Evolutionary conservation across 2,329 filamentous ascomycete genomes (phyloP).

Genomic region (Fusarium metavorans): DNA sequence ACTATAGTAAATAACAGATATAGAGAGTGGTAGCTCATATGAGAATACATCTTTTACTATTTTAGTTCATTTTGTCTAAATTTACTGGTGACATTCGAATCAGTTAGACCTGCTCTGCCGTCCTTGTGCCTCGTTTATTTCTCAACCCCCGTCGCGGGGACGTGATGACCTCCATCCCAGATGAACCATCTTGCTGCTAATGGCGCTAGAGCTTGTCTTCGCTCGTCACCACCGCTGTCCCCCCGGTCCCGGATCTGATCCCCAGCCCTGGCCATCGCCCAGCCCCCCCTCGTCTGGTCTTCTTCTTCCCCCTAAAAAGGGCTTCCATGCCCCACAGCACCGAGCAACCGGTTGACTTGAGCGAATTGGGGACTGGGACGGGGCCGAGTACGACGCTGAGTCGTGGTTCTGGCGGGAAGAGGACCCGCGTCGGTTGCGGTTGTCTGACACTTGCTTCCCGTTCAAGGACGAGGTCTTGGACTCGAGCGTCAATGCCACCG

Average conservation of each 20-base stretch:
- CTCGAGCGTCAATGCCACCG: background rate
- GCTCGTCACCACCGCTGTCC: slow-evolving; percentile 20
- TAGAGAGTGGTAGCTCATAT: too few species aligned
- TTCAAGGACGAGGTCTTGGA: background rate
- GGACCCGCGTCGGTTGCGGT: slow-evolving; percentile 16
- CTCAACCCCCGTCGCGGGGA: background rate
- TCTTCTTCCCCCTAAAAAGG: slow-evolving; percentile 3
- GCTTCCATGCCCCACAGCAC: slow-evolving; percentile 37
- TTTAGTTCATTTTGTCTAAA: background rate
- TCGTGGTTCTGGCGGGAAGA: slow-evolving; percentile 32
- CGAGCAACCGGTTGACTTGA: slow-evolving; percentile 43
- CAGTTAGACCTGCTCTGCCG: background rate
- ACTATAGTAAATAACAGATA: background rate
- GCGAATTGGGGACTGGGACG: slow-evolving; percentile 36
- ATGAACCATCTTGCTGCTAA: slow-evolving; percentile 29
- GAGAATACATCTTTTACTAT: background rate
- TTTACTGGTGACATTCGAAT: background rate
- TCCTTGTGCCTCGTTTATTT: background rate
- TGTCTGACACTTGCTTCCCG: slow-evolving; percentile 5
- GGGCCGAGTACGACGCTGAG: slow-evolving; percentile 31
- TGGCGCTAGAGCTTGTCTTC: slow-evolving; percentile 2
- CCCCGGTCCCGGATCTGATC: slow-evolving; percentile 41
- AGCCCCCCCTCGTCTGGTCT: slow-evolving; percentile 9
- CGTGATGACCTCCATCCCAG: slow-evolving; percentile 15
- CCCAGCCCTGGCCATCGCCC: slow-evolving; percentile 28